Base-by-base conservation (phyloP, 2,329 filamentous ascomycete species). In the Chaetomiaceae sp. region DNA sequence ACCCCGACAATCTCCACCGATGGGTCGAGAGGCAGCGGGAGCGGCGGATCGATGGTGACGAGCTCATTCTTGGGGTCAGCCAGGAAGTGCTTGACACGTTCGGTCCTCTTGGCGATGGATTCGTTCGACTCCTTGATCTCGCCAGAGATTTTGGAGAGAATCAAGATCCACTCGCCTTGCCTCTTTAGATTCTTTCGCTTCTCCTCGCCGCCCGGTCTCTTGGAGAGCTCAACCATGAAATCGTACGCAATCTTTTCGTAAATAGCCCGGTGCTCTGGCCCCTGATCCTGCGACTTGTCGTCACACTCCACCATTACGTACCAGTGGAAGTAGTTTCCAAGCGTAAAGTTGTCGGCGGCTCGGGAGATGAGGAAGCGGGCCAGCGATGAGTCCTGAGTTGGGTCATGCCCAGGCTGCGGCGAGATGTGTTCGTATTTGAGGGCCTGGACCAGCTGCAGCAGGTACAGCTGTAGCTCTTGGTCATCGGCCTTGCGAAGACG, bases 271-370 rank as follows among this genome's bases (percentile, higher is more conserved):
- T 92, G 87, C 53, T 85, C 83, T 4, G 82, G 77, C 20, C 84
- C 80, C 62, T 91, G 89, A 39, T 90, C 87, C 3, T 84, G 83
- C 60, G 87, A 91, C 55, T 79, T 76, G 67, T 96, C 92, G 62
- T 95, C 90, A 62, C 91, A 95, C 71, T 99, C 95, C 1, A 99
- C 94, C 85, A 96, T 96, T 2, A 99, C 78, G 69, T 97, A 99
- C 94, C 94, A 99, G 69, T 96, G 89, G 50, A 99, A 83, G 71
- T 95, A 96, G 67, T 95, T 99, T 27, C 92, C 94, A 1, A 99
- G 79, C 55, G 88, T 86, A 64, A 96, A 89, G 65, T 95, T 97
- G 57, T 86, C 84, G 14, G 89, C 87, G 3, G 94, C 95, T 33
- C 94, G 83, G 1, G 88, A 83, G 52, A 99, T 94, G 3, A 99